phyloP scores from a whole-genome alignment of 2,329 filamentous ascomycete species.

The Aureobasidium uvarum region DNA sequence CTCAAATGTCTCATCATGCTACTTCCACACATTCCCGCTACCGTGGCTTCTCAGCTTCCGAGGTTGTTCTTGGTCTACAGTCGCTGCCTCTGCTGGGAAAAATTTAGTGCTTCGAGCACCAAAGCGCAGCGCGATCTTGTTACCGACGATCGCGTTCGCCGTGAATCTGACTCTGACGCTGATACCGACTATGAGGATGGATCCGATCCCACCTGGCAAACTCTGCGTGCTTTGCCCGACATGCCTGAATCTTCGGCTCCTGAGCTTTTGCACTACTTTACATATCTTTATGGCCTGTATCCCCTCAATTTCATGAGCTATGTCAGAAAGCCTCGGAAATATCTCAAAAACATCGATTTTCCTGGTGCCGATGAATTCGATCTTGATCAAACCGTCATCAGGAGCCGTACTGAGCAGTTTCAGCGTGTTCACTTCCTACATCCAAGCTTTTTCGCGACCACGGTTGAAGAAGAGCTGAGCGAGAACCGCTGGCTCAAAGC shows the following conservation, averaged over 20 bases:
- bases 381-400: constrained; percentile 73
- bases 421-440: constrained; percentile 71
- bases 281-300: constrained; percentile 77
- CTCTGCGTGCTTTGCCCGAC: constrained; percentile 60
- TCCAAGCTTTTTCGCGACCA: constrained; percentile 79
- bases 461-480: constrained; percentile 73
- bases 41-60: constrained; percentile 65
- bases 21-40: constrained; percentile 74
- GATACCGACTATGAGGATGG: constrained; percentile 42
- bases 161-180: constrained; percentile 34
- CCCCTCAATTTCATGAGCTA: constrained; percentile 86
- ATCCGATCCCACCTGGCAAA: constrained; percentile 59
- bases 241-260: constrained; percentile 62
- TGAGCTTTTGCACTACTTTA: constrained; percentile 73
- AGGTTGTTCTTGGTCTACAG: constrained; percentile 80
- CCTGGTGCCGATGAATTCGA: constrained; percentile 70
- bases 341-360: constrained; percentile 69
- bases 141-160: constrained; percentile 37
- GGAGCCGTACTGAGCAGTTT: constrained; percentile 72
- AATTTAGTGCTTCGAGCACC: constrained; percentile 43
- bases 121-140: constrained; percentile 38
- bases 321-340: constrained; percentile 76
- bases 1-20: constrained; percentile 77
- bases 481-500: constrained; percentile 79
- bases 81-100: constrained; percentile 75